Percentiles rank a stretch among this genome's conserved stretches.
Conservation (phyloP, 75 land plant genomes). For the Sequoia sempervirens region DNA sequence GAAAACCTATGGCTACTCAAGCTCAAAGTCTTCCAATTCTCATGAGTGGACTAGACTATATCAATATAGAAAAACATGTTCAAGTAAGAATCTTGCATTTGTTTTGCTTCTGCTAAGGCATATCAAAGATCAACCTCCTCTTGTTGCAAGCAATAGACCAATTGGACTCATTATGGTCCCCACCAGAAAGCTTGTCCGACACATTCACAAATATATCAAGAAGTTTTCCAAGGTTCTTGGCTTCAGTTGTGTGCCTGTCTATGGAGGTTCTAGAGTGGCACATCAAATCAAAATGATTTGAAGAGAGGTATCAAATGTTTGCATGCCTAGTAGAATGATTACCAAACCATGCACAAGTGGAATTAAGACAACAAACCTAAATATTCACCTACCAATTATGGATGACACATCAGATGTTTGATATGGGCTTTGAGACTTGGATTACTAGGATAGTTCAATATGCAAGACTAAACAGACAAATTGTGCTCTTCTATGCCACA, state of each 20-base stretch:
- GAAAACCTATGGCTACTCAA: constrained; percentile 97
- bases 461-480: constrained; percentile 86
- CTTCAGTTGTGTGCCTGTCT: constrained; percentile 89
- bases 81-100: constrained; percentile 96
- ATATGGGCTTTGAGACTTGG: constrained; percentile 99
- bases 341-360: constrained; percentile 94
- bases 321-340: constrained; percentile 98
- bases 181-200: constrained; percentile 98
- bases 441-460: constrained; percentile 93
- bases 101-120: constrained; percentile 96
- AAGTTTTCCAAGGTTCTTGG: constrained; percentile 86
- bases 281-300: constrained; percentile 96
- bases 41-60: constrained; percentile 98
- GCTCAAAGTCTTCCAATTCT: constrained; percentile 88
- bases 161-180: constrained; percentile 98
- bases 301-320: constrained; percentile 87
- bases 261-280: constrained; percentile 99
- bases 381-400: constrained; percentile 84
- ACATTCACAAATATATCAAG: constrained; percentile 85
- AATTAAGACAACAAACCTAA: constrained; percentile 89
- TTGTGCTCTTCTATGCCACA: constrained; percentile 95
- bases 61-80: constrained; percentile 95
- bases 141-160: constrained; percentile 88
- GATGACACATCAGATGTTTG: constrained; percentile 99
- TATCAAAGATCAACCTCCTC: constrained; percentile 94